Evolutionary conservation across 2,329 filamentous ascomycete genomes (phyloP), one percentile per base, ranked within the genome.

Genomic region (Pestalotiopsis sp.): DNA sequence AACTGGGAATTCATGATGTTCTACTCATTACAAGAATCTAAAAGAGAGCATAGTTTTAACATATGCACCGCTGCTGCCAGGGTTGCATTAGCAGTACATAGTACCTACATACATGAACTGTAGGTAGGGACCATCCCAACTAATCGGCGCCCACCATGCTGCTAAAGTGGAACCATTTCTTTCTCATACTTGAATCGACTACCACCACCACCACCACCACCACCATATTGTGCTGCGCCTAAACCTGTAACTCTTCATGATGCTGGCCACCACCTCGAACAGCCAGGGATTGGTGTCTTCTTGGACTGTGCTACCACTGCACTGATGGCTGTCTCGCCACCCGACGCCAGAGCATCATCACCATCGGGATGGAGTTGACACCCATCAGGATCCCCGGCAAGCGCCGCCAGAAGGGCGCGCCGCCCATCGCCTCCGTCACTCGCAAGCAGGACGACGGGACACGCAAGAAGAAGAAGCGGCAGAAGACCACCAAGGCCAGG

Each of bases 341-440:
- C 17, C 14, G 13, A 22, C 22, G 22, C 24, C 56, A 13, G n/a
- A 22, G 55, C n/a, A 22, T 13, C 20, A 26, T 26, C 22, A 58
- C 11, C 52, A 58, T 14, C n/a, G 14, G 44, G 10, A 86, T 86
- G 83, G 76, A 79, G 57, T 79, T 86, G 64, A 87, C 85, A 5
- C 85, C 83, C 3, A 76, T 88, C 68, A 82, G 75, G 58, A 76
- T 86, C 67, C 79, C 81, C 57, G 83, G 85, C 67, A 88, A 86
- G 73, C 80, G 81, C 61, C 75, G 75, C 11, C 69, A 67, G 22
- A 39, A n/a, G 24, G 70, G 67, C 35, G 68, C 73, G 14, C 55
- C 64, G n/a, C 60, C 57, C 11, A 30, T 61, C 17, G 35, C 35
- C 11, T 52, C 44, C 3, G n/a, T 26, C 6, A 2, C 30, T 9